A percentile compares a stretch with the other conserved stretches of the same genome.
Conservation (phyloP, 331 rosid species). For the Arachis monticola region DNA sequence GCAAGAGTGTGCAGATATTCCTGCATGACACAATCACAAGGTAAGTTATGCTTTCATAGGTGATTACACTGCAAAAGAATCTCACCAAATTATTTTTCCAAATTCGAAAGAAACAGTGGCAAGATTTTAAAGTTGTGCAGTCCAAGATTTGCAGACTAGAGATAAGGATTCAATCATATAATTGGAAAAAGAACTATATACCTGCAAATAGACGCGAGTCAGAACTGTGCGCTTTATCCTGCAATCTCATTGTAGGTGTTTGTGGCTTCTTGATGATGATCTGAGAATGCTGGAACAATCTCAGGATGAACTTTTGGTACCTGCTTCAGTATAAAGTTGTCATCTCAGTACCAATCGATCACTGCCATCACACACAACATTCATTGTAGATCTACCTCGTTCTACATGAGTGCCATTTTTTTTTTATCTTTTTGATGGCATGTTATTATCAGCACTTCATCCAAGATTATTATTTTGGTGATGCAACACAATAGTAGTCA, state of each 20-base stretch:
- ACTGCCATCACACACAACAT: slow-evolving; percentile 60
- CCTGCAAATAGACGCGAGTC: slow-evolving; percentile 78
- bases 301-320: slow-evolving; percentile 65
- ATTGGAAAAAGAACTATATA: slow-evolving; percentile 33
- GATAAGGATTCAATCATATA: slow-evolving; percentile 36
- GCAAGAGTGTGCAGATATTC: slow-evolving; percentile 57
- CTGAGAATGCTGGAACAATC: slow-evolving; percentile 68
- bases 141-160: slow-evolving; percentile 8
- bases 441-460: slow-evolving; percentile 77
- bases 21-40: slow-evolving; percentile 59
- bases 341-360: slow-evolving; percentile 74
- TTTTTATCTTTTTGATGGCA: slow-evolving; percentile 70
- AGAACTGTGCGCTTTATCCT: slow-evolving; percentile 66
- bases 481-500: slow-evolving; percentile 69
- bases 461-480: slow-evolving; percentile 71
- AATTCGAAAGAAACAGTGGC: not conserved
- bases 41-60: slow-evolving; percentile 37
- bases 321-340: slow-evolving; percentile 62
- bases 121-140: not conserved
- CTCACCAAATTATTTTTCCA: slow-evolving; percentile 11
- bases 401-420: slow-evolving; percentile 69
- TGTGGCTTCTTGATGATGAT: slow-evolving; percentile 53
- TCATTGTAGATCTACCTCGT: slow-evolving; percentile 60
- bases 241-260: slow-evolving; percentile 58
- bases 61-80: slow-evolving; percentile 14